Evolutionary conservation across 1,284 basidiomycete genomes (phyloP), one percentile per base, ranked within the genome.

Genomic region (Schizophyllum commune): DNA sequence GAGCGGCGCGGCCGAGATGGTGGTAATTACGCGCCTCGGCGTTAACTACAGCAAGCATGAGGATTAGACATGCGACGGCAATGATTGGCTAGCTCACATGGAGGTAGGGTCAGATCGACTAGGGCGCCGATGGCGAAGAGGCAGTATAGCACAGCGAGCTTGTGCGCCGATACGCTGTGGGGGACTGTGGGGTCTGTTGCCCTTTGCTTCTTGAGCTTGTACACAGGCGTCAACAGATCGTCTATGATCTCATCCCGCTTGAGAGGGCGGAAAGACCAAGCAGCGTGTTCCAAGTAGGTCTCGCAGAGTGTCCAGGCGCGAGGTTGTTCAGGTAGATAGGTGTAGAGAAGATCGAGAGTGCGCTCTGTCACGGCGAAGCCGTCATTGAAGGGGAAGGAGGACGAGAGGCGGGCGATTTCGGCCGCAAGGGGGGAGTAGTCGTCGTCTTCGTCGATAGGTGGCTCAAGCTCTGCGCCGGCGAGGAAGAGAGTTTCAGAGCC

Each of bases 291-390:
- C 66, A 85, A 68, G 65, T 86, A 88, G 2, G 85, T 84, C 71
- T 88, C 86, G 65, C 83, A 88, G 3, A 88, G 74, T 5, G 84
- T 72, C 77, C 83, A 85, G 19, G 86, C 83, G 52, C 84, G 78
- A 21, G 80, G 79, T 68, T 82, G 82, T 27, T 76, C 71, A 1
- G 83, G 83, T 52, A 85, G 75, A 65, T 78, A 73, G 19, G 74
- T 69, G 61, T 81, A 76, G 27, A 85, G 65, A 2, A 75, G 63
- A 32, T 80, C 75, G 61, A 82, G 65, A 27, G 75, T 67, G 55
- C 73, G 72, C 57, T 76, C 75, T 8, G 66, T 63, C 9, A 13
- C 27, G 27, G 69, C 69, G 34, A 72, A 74, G 21, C 77, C 74
- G 5, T 71, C 58, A 55, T 74, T 76, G 63, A 83, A 77, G 19